These are phyloP conservation scores for Sclerotinia minor DNA, from an alignment of 2,329 filamentous ascomycete species.

Conservation along the genomic window DNA sequence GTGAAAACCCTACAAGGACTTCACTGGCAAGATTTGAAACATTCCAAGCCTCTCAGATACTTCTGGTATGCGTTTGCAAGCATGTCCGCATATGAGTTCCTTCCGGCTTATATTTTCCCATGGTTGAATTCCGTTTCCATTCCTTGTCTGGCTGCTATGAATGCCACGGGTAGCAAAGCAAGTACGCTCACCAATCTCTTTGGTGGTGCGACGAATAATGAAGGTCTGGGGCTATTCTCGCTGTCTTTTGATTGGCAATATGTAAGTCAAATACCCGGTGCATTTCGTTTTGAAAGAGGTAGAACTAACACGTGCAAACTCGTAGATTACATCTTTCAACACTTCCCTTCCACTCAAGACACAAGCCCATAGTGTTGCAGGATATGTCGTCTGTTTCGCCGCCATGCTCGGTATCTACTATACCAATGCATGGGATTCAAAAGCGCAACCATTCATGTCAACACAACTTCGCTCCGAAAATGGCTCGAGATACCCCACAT, in stretches of 20 bases:
- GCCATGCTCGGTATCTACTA: constrained; percentile 52
- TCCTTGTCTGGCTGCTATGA: constrained; percentile 49
- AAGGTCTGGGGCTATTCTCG: constrained; percentile 48
- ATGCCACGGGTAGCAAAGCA: constrained; percentile 35
- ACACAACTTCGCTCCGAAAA: constrained; percentile 45
- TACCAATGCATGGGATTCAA: constrained; percentile 45
- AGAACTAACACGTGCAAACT: constrained; percentile 15
- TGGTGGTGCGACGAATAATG: constrained; percentile 49
- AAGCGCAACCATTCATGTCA: constrained; percentile 47
- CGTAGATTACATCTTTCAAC: constrained; percentile 54
- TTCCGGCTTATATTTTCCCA: constrained; percentile 51
- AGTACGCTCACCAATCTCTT: constrained; percentile 50
- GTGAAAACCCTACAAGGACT: constrained; percentile 46
- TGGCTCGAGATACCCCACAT: constrained; percentile 47
- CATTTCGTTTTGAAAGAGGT: not conserved
- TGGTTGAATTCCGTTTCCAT: constrained; percentile 47
- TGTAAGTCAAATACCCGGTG: constrained; percentile 42
- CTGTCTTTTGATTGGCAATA: constrained; percentile 50
- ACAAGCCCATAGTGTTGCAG: constrained; percentile 50
- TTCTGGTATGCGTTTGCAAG: constrained; percentile 47
- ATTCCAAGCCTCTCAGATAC: constrained; percentile 45
- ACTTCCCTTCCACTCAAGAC: constrained; percentile 55
- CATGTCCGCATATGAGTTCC: constrained; percentile 51
- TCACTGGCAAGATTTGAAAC: constrained; percentile 44
- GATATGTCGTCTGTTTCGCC: constrained; percentile 51